Evolutionary conservation across 495 filamentous ascomycete species (phyloP).

Genomic region (Evernia prunastri): DNA sequence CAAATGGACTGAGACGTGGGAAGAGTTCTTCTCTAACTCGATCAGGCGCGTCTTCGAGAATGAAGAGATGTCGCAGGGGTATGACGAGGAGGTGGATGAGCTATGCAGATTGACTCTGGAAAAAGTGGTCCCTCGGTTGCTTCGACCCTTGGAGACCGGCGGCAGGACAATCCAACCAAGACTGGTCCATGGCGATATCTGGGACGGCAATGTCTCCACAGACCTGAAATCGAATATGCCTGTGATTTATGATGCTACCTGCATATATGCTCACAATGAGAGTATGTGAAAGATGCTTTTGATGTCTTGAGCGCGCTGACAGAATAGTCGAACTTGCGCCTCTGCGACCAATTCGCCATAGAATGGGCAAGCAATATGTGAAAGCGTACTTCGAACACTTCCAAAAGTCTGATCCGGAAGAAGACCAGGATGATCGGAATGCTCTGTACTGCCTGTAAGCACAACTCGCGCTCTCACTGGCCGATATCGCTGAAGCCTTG

Average conservation of each 20-base stretch:
- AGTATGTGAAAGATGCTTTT: slow-evolving; percentile 15
- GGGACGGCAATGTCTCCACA: slow-evolving; percentile 41
- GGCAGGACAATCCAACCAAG: slow-evolving; percentile 36
- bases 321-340: slow-evolving; percentile 21
- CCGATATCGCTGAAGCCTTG: not conserved
- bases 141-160: slow-evolving; percentile 37
- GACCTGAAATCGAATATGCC: slow-evolving; percentile 29
- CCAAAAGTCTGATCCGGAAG: slow-evolving; percentile 25
- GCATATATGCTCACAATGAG: slow-evolving; percentile 47
- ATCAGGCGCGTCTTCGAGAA: slow-evolving; percentile 29
- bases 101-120: slow-evolving; percentile 26
- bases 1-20: slow-evolving; percentile 33
- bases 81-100: slow-evolving; percentile 27
- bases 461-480: not conserved
- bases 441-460: slow-evolving; percentile 30
- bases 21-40: slow-evolving; percentile 35
- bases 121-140: slow-evolving; percentile 36
- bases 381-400: slow-evolving; percentile 29
- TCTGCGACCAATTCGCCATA: slow-evolving; percentile 21
- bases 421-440: slow-evolving; percentile 32
- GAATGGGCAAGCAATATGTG: slow-evolving; percentile 29
- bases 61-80: slow-evolving; percentile 27
- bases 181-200: slow-evolving; percentile 44
- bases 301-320: slow-evolving; percentile 5
- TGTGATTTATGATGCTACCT: slow-evolving; percentile 43